phyloP scores from a whole-genome alignment of 2,329 filamentous ascomycete genomes.

The Emericellopsis atlantica region DNA sequence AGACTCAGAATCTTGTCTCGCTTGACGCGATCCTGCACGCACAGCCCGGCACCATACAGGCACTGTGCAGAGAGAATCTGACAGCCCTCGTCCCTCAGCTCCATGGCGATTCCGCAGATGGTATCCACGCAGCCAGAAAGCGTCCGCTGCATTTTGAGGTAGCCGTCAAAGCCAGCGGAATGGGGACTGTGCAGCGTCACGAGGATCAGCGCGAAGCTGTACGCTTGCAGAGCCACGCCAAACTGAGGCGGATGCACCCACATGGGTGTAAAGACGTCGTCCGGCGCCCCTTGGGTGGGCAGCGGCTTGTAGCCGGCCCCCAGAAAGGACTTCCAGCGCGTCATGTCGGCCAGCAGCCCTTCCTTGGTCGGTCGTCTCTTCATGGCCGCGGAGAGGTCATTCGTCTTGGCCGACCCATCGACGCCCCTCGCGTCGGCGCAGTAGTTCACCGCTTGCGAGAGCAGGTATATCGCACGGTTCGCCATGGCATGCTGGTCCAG shows the following conservation, averaged over 20 bases:
- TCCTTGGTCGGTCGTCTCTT: slow-evolving; percentile 7
- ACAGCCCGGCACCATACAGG: slow-evolving; percentile 27
- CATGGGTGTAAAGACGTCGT: slow-evolving; percentile 26
- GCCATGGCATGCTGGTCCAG: slow-evolving; percentile 39
- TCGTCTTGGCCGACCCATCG: background rate
- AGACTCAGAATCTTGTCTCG: slow-evolving; percentile 20
- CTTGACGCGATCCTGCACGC: slow-evolving; percentile 21
- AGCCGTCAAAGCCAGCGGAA: slow-evolving; percentile 24
- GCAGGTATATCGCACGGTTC: slow-evolving; percentile 24
- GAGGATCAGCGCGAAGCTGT: slow-evolving; percentile 38
- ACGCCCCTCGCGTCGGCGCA: slow-evolving; percentile 26
- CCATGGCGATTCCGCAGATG: slow-evolving; percentile 36
- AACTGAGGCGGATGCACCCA: slow-evolving; percentile 36
- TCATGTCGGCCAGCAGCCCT: slow-evolving; percentile 9
- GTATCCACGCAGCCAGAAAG: slow-evolving; percentile 10
- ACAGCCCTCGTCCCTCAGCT: slow-evolving; percentile 24
- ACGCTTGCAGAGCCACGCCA: slow-evolving; percentile 35
- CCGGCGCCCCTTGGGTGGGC: slow-evolving; percentile 13
- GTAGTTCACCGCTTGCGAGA: slow-evolving; percentile 41
- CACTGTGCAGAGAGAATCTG: slow-evolving; percentile 30
- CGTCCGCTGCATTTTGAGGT: slow-evolving; percentile 17
- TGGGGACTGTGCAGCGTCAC: slow-evolving; percentile 16
- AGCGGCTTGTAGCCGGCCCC: slow-evolving; percentile 25
- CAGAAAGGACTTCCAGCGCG: slow-evolving; percentile 17
- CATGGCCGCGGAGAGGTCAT: slow-evolving; percentile 1